Conservation (phyloP, 805 yeast species). For the Lipomyces starkeyi region DNA sequence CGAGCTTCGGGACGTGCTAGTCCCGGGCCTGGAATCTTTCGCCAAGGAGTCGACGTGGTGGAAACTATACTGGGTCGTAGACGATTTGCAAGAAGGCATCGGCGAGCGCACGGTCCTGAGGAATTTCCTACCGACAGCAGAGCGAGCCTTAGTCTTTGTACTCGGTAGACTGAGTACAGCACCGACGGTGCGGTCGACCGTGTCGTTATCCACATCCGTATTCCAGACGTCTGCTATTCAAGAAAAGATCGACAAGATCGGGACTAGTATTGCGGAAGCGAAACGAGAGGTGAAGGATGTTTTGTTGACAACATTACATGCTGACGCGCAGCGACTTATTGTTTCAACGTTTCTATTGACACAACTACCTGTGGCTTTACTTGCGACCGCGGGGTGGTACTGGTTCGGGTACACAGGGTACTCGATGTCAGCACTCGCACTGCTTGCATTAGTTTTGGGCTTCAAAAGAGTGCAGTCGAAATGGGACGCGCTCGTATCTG, state of each 20-base stretch:
- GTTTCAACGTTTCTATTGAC: slow-evolving; percentile 43
- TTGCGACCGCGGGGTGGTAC: slow-evolving; percentile 45
- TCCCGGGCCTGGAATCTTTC: slow-evolving; percentile 38
- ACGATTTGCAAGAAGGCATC: slow-evolving; percentile 45
- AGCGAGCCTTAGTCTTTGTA: slow-evolving; percentile 43
- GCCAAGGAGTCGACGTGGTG: slow-evolving; percentile 45
- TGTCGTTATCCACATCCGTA: slow-evolving; percentile 8
- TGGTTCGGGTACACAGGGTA: slow-evolving; percentile 44
- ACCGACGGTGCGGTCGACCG: slow-evolving; percentile 10
- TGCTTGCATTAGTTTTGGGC: slow-evolving; percentile 48
- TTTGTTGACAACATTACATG: slow-evolving; percentile 41
- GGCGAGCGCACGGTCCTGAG: slow-evolving; percentile 33
- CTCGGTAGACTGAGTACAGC: slow-evolving; percentile 43
- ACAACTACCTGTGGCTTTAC: slow-evolving; percentile 46
- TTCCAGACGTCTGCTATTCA: neutral
- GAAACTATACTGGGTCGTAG: slow-evolving; percentile 47
- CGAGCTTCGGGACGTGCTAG: slow-evolving; percentile 48
- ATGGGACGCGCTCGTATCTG: slow-evolving; percentile 43
- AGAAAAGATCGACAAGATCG: slow-evolving; percentile 15
- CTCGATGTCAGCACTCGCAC: slow-evolving; percentile 47
- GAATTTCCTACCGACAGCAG: slow-evolving; percentile 43
- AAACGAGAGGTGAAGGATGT: slow-evolving; percentile 14
- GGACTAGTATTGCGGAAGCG: slow-evolving; percentile 15
- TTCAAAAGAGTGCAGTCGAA: slow-evolving; percentile 45
- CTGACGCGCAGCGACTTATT: slow-evolving; percentile 42